These are phyloP conservation scores for Trichoderma oligosporum DNA, from an alignment of 2,329 filamentous ascomycete species.

Conservation along the genomic window DNA sequence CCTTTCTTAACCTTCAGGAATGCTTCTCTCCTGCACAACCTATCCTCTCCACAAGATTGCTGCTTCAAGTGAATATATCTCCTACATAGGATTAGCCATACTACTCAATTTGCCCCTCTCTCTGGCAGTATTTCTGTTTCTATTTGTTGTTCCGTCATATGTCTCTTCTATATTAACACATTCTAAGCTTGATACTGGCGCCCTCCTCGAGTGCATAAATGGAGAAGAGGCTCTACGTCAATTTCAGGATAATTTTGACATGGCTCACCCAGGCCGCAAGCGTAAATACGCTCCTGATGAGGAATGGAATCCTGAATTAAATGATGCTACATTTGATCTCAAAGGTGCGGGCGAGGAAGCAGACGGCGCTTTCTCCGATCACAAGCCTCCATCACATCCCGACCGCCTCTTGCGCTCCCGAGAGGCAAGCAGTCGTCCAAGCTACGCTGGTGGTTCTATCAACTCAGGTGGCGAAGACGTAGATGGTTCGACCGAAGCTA, in stretches of 20 bases:
- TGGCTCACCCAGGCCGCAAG: constrained; percentile 27
- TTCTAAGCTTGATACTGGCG: constrained; percentile 30
- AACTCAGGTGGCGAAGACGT: constrained; percentile 24
- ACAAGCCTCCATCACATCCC: neutral
- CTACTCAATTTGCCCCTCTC: neutral
- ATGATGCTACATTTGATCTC: constrained; percentile 26
- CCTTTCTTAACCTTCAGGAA: neutral
- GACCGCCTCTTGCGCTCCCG: constrained; percentile 28
- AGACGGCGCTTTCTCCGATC: constrained; percentile 16
- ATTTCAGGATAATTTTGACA: constrained; percentile 14
- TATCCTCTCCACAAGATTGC: neutral
- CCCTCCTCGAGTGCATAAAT: constrained; percentile 33
- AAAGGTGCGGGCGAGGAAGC: constrained; percentile 31
- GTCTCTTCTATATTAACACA: constrained; percentile 14
- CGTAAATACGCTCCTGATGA: constrained; percentile 31
- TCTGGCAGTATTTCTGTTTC: neutral
- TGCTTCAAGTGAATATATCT: neutral
- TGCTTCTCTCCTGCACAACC: neutral
- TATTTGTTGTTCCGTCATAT: neutral
- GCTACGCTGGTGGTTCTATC: neutral
- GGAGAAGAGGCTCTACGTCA: constrained; percentile 31
- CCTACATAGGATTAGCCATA: neutral
- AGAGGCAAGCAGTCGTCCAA: constrained; percentile 22
- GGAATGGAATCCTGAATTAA: constrained; percentile 29
- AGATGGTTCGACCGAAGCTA: neutral